Percentiles rank a stretch among this genome's conserved stretches.
phyloP scores from a whole-genome alignment of 257 asterid genomes.

The Handroanthus guayacan region DNA sequence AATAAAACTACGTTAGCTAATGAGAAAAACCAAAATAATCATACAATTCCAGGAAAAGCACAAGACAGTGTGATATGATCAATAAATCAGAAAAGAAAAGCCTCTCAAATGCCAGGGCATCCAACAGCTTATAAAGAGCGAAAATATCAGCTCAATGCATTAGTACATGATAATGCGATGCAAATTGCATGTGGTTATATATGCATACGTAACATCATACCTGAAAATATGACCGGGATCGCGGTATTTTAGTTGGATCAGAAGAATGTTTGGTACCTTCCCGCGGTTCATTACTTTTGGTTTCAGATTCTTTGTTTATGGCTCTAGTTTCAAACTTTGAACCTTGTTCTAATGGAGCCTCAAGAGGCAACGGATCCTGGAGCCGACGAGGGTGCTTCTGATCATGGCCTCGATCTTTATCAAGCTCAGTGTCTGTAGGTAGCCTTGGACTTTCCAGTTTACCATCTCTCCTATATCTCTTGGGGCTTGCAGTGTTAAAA shows the following conservation, averaged over 20 bases:
- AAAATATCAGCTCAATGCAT: conserved; percentile 38
- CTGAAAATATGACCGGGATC: conserved; percentile 66
- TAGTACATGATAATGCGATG: conserved; percentile 1
- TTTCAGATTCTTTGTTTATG: conserved; percentile 50
- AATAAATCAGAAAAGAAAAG: conserved; percentile 38
- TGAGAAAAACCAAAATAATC: conserved; percentile 11
- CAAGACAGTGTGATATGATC: conserved; percentile 28
- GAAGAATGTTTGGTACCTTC: conserved; percentile 45
- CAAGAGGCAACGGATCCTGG: conserved; percentile 64
- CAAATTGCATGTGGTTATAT: not conserved
- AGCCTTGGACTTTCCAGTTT: conserved; percentile 66
- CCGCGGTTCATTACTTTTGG: conserved; percentile 27
- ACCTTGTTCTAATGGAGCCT: conserved; percentile 48
- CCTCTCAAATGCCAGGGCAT: conserved; percentile 40
- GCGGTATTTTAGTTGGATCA: conserved; percentile 57
- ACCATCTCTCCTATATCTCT: conserved; percentile 84
- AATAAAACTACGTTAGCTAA: conserved; percentile 17
- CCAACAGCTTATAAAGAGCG: conserved; percentile 12
- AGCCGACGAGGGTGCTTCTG: conserved; percentile 55
- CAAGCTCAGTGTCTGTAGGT: conserved; percentile 38
- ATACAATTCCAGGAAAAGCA: conserved; percentile 12
- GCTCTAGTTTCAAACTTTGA: conserved; percentile 50
- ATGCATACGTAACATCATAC: conserved; percentile 38
- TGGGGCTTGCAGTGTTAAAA: conserved; percentile 55
- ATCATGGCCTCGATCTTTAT: conserved; percentile 54